A percentile compares a stretch with the other conserved stretches of the same genome.
Conservation (phyloP, 2,329 filamentous ascomycete species). For the Apiospora marii region DNA sequence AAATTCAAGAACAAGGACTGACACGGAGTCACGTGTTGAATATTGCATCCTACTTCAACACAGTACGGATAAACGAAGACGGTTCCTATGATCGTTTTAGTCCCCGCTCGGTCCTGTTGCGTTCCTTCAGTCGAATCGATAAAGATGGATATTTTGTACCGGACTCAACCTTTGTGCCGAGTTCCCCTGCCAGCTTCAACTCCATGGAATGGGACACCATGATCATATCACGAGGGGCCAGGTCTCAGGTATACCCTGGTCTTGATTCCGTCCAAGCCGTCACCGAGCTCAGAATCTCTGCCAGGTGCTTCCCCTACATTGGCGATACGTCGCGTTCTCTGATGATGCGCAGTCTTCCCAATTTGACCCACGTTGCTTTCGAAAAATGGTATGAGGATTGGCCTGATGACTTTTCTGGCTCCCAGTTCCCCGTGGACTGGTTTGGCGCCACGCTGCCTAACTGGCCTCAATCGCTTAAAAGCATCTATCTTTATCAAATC, state of each 20-base stretch:
- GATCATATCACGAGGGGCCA: background rate
- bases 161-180: background rate
- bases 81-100: background rate
- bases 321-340: background rate
- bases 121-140: background rate
- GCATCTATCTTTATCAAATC: background rate
- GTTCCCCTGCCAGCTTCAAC: background rate
- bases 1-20: background rate
- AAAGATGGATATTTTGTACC: too few species aligned
- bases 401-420: background rate
- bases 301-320: background rate
- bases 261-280: background rate
- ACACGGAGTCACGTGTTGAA: background rate
- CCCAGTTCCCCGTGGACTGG: background rate
- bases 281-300: background rate
- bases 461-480: background rate
- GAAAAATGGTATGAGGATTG: background rate
- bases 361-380: background rate
- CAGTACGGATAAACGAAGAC: background rate
- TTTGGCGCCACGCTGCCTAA: background rate
- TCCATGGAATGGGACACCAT: background rate
- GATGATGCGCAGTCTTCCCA: background rate
- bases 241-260: background rate
- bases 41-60: rapidly evolving
- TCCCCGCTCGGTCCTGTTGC: background rate